Percentiles rank a stretch among this genome's conserved stretches.
Evolutionary conservation across 2,329 filamentous ascomycete species (phyloP).

Genomic region (Xylogone sp.): DNA sequence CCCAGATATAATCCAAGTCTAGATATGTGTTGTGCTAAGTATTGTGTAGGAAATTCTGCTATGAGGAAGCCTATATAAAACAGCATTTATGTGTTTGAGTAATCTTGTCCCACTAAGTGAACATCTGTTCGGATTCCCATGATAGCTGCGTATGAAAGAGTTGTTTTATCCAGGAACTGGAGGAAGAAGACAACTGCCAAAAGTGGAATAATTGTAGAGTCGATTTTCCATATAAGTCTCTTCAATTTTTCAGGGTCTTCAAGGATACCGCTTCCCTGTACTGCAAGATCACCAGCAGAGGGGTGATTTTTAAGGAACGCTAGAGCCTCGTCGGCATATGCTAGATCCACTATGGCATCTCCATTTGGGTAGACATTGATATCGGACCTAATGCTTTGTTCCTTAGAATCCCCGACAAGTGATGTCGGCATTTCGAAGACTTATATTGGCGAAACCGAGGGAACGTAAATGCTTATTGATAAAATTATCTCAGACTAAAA

Average conservation of each 20-base stretch:
- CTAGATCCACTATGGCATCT: too few relatives aligned
- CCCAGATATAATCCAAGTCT: slow-evolving; percentile 59
- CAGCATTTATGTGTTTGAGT: slow-evolving; percentile 36
- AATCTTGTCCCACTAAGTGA: slow-evolving; percentile 31
- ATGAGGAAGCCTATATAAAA: slow-evolving; percentile 39
- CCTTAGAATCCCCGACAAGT: too few relatives aligned
- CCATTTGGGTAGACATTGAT: too few relatives aligned
- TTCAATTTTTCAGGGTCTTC: slow-evolving; percentile 11
- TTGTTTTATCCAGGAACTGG: slow-evolving; percentile 4
- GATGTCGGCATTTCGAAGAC: too few relatives aligned
- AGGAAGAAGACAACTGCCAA: slow-evolving; percentile 30
- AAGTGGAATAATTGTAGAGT: slow-evolving; percentile 35
- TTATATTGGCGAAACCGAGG: too few relatives aligned
- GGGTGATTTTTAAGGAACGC: too few relatives aligned
- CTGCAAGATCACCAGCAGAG: too few relatives aligned
- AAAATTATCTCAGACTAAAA: too few relatives aligned
- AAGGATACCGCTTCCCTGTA: background rate
- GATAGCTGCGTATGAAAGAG: slow-evolving; percentile 1
- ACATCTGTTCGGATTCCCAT: slow-evolving; percentile 4
- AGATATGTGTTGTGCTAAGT: slow-evolving; percentile 43
- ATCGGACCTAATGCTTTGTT: too few relatives aligned
- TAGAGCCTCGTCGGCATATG: too few relatives aligned
- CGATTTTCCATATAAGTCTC: slow-evolving; percentile 36
- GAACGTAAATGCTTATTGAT: too few relatives aligned
- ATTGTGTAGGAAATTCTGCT: slow-evolving; percentile 19